Base-by-base conservation (phyloP, 2,329 filamentous ascomycete species). In the Hirsutella minnesotensis region DNA sequence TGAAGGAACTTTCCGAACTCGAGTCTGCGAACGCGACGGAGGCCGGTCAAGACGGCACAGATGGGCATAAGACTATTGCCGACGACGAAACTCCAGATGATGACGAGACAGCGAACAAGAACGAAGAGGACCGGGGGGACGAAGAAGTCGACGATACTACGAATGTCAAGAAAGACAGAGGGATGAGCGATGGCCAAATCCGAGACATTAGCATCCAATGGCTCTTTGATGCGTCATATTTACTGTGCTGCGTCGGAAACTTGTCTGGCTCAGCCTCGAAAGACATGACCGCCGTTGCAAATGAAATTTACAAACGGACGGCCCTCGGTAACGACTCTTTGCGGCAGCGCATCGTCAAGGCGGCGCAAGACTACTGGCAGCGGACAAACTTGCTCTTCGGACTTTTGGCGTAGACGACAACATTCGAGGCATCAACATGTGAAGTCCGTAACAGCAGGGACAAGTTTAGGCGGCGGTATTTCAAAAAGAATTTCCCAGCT, bases 311-410 rank as follows among this genome's bases (percentile, higher is more conserved):
- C 30, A 51, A 63, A 31, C 67, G 62, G 34, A 65, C 66, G 1
- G 70, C 68, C 2, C 53, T 81, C 7, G 71, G 72, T 0, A 56
- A 72, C 4, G 67, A 72, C 22, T 60, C 67, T 10, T 64, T 61
- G 5, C 66, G 64, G 15, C 61, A 70, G 37, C 75, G 75, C 47
- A 60, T 94, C 31, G 61, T 57, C 50, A 83, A 81, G 60, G 67
- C 71, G 15, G 77, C 86, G 5, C 67, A 72, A 38, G 86, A 89
- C 41, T 94, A 92, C 60, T 92, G 86, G 79, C 86, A 83, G 66
- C 78, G 83, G 54, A 92, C 85, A 10, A 81, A 76, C 58, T 62
- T 95, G 48, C 61, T 95, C 21, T 95, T 95, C 63, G 87, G 84
- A 2, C 65, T 94, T 44, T 63, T 95, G 49, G 71, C 70, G 50